Conservation (phyloP, 805 yeast species). For the Candida michaelii region DNA sequence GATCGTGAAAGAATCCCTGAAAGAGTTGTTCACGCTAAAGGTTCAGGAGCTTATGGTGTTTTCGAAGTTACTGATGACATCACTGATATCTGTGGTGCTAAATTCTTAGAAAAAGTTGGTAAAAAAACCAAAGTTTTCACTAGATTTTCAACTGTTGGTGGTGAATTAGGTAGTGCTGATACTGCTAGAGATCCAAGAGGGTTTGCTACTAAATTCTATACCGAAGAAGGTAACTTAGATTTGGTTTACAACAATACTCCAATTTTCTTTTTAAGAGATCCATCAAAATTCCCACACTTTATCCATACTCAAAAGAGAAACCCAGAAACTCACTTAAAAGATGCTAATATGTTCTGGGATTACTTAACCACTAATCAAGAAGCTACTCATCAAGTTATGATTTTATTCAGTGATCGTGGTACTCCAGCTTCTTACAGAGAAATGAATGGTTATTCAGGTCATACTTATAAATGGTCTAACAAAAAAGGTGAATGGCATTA, state of each 20-base stretch:
- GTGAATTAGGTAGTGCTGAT: conserved; percentile 79
- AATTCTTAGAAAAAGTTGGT: conserved; percentile 71
- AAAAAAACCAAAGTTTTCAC: conserved; percentile 73
- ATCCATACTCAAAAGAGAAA: conserved; percentile 88
- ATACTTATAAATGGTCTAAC: conserved; percentile 78
- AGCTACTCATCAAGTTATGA: conserved; percentile 71
- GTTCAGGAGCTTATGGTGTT: conserved; percentile 86
- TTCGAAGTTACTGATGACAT: conserved; percentile 88
- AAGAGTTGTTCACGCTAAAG: conserved; percentile 92
- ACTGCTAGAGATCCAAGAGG: conserved; percentile 89
- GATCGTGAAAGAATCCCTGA: conserved; percentile 91
- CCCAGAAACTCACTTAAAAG: conserved; percentile 78
- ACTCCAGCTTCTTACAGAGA: conserved; percentile 73
- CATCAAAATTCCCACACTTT: conserved; percentile 81
- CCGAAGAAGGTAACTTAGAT: conserved; percentile 83
- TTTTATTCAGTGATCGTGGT: conserved; percentile 77
- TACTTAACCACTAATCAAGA: conserved; percentile 73
- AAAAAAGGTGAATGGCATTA: conserved; percentile 73
- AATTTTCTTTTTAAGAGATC: conserved; percentile 80
- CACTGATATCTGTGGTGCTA: conserved; percentile 66
- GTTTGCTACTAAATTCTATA: conserved; percentile 74
- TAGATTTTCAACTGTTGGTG: conserved; percentile 86
- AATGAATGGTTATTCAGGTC: conserved; percentile 86
- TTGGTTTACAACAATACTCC: conserved; percentile 88
- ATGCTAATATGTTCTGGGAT: conserved; percentile 84